Conservation (phyloP, 768 basidiomycete genomes). For the Melanogaster broomeanus region DNA sequence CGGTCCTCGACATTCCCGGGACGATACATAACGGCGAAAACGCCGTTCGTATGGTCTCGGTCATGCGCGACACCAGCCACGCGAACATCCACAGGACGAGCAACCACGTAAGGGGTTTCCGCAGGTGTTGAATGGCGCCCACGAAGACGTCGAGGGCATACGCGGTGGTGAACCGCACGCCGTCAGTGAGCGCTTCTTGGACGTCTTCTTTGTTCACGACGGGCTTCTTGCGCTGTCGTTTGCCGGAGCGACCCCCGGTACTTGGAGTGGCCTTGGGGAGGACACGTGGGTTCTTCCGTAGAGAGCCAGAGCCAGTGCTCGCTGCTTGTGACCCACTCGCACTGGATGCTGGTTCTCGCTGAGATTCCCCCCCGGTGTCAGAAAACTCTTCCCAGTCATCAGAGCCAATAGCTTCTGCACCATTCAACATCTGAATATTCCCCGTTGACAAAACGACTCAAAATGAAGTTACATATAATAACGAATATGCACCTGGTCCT, state of each 20-base stretch:
- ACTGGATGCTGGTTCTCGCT: constrained; percentile 6
- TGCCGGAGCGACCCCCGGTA: constrained; percentile 16
- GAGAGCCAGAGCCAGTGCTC: constrained; percentile 23
- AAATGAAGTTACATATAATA: neutral
- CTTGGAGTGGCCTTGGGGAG: constrained; percentile 20
- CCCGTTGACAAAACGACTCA: neutral
- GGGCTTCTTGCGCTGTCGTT: constrained; percentile 30
- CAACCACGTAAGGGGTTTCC: constrained; percentile 55
- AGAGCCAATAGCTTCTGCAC: constrained; percentile 3
- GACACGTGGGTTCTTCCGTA: constrained; percentile 31
- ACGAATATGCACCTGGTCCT: constrained; percentile 12
- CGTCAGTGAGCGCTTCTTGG: constrained; percentile 19
- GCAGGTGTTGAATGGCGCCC: constrained; percentile 50
- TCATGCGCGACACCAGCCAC: constrained; percentile 42
- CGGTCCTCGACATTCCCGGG: constrained; percentile 54
- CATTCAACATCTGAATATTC: neutral
- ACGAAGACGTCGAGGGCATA: constrained; percentile 53
- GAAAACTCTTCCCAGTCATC: constrained; percentile 39
- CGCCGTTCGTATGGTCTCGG: constrained; percentile 44
- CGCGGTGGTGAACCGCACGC: constrained; percentile 27
- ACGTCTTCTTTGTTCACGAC: constrained; percentile 29
- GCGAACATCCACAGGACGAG: constrained; percentile 54
- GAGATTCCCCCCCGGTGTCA: constrained; percentile 16
- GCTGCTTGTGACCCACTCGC: constrained; percentile 5
- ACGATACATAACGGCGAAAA: constrained; percentile 62